Evolutionary conservation across 139 green algal species (phyloP), one percentile per base, ranked within the genome.

Genomic region (Limnomonas spitsbergensis): DNA sequence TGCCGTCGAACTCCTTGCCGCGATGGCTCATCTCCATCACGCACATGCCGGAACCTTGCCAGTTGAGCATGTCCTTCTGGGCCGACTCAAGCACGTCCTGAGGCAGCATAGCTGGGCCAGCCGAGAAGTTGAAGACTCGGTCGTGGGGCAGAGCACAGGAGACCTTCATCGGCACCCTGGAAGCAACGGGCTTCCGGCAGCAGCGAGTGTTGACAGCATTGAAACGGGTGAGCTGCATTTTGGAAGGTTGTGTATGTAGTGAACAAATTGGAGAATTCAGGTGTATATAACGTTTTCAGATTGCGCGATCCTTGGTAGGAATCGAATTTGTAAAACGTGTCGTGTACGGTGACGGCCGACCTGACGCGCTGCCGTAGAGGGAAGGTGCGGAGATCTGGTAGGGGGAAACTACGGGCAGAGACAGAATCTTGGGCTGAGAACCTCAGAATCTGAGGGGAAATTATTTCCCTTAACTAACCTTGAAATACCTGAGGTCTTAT

Each of bases 1-100:
- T 97, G 73, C 70, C 82, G 31, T 92, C 90, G 84, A 98, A 99
- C 79, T 96, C 92, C 85, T 98, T 98, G 73, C 95, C 91, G 67
- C 96, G 90, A 82, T 99, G 96, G 68, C 83, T 94, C 96, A 99
- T 99, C 90, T 99, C 96, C 93, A 98, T 97, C 9, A 99, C 94
- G 81, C 86, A 94, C 90, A 97, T 96, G 73, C 96, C 96, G 73
- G 73, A 87, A 53, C 89, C 89, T 36, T 90, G 84, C 87, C 89
- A 99, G 89, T 97, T 97, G n/a, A 99, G 69, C 34, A 98, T 78
- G n/a, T 99, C 96, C 9, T 73, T 78, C 86, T 98, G 93, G 1
- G 94, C 90, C 73, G 93, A 54, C 86, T 98, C 87, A 73, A 99
- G 89, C 35, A 99, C 96, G 36, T 94, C 88, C 24, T 96, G 32